phyloP scores from a whole-genome alignment of 768 basidiomycete genomes.

The Tricholoma furcatifolium region DNA sequence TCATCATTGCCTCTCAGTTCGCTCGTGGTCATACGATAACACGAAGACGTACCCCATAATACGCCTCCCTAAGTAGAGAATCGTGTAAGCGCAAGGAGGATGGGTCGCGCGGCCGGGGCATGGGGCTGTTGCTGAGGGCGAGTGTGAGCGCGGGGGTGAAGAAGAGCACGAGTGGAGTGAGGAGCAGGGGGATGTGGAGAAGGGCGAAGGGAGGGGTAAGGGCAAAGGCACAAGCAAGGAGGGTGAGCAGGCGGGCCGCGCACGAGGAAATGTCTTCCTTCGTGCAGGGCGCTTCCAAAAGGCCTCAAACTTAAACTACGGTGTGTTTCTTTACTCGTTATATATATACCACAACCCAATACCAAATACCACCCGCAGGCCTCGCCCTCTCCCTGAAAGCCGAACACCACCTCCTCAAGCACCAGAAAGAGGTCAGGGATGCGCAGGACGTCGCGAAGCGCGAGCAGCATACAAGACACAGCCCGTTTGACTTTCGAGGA shows the following conservation, averaged over 20 bases:
- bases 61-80: too few relatives aligned
- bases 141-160: neutral
- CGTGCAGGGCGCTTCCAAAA: conserved; percentile 91
- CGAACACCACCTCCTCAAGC: conserved; percentile 45
- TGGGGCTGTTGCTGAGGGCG: neutral
- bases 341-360: neutral
- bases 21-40: too few relatives aligned
- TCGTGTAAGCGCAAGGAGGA: too few relatives aligned
- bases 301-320: conserved; percentile 91
- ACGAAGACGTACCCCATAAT: too few relatives aligned
- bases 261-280: conserved; percentile 42
- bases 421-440: conserved; percentile 10
- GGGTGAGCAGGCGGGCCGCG: neutral
- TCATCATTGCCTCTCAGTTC: too few relatives aligned
- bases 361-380: conserved; percentile 23
- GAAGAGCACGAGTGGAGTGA: neutral
- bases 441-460: neutral
- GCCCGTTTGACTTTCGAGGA: too few relatives aligned
- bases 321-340: too few relatives aligned
- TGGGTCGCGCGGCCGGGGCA: conserved; percentile 19
- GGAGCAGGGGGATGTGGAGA: conserved; percentile 2
- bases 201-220: neutral
- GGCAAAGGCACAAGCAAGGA: neutral
- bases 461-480: too few relatives aligned
- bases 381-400: conserved; percentile 66